Conservation (phyloP, 2,329 filamentous ascomycete genomes). For the Cercospora sp. region DNA sequence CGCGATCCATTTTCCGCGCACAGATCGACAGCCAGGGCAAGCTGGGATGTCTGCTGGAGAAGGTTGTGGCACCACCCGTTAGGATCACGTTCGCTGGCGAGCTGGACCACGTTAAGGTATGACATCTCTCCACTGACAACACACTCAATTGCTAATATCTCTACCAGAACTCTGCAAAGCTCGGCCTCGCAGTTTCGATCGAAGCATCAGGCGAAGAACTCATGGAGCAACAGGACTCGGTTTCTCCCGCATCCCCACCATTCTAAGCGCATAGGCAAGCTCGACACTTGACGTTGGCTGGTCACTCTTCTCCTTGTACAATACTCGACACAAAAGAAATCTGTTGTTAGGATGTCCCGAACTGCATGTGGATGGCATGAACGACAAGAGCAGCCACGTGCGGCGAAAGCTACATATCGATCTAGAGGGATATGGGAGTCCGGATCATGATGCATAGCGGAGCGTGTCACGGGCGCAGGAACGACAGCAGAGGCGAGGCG, state of each 20-base stretch:
- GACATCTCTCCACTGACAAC: slow-evolving; percentile 40
- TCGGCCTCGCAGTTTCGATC: slow-evolving; percentile 90
- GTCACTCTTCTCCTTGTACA: slow-evolving; percentile 32
- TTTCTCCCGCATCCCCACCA: slow-evolving; percentile 48
- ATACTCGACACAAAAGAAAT: slow-evolving; percentile 19
- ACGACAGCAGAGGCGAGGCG: slow-evolving; percentile 1
- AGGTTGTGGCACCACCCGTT: slow-evolving; percentile 89
- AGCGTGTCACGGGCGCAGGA: slow-evolving; percentile 1
- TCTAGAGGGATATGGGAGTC: background rate
- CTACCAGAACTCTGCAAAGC: slow-evolving; percentile 83
- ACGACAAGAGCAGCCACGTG: slow-evolving; percentile 15
- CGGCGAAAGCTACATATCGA: slow-evolving; percentile 4
- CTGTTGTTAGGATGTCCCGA: slow-evolving; percentile 2
- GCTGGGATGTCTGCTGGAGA: slow-evolving; percentile 88
- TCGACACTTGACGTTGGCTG: background rate
- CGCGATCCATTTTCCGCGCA: slow-evolving; percentile 89
- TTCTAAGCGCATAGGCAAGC: slow-evolving; percentile 31
- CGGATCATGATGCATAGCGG: slow-evolving; percentile 14
- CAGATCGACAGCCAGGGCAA: slow-evolving; percentile 96
- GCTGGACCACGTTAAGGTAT: slow-evolving; percentile 91
- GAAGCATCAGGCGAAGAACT: slow-evolving; percentile 82
- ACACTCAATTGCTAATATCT: background rate
- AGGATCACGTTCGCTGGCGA: slow-evolving; percentile 94
- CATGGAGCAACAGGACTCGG: slow-evolving; percentile 71
- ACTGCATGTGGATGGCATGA: slow-evolving; percentile 12